A percentile compares a stretch with the other conserved stretches of the same genome.
phyloP scores from a whole-genome alignment of 176 grass and related monocot genomes.

The Zoysia japonica region DNA sequence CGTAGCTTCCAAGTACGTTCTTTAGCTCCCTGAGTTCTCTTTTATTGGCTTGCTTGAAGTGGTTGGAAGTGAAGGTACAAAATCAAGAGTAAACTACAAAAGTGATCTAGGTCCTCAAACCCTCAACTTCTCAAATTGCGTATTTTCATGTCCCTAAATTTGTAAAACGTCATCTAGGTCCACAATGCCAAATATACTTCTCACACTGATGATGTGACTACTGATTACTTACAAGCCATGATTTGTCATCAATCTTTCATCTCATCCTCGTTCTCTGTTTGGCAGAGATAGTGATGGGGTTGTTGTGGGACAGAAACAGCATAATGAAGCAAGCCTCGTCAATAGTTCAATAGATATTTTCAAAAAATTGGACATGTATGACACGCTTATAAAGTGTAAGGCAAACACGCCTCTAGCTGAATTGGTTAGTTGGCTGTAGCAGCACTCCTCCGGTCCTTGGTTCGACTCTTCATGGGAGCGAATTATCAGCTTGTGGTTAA shows the following conservation, averaged over 20 bases:
- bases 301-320: too few relatives aligned
- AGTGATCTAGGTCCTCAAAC: not conserved
- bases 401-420: too few relatives aligned
- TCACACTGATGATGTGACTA: not conserved
- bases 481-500: too few relatives aligned
- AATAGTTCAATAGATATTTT: not conserved
- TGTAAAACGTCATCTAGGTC: not conserved
- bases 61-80: not conserved
- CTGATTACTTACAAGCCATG: not conserved
- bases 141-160: too few relatives aligned
- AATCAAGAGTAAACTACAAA: not conserved
- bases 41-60: not conserved
- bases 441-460: too few relatives aligned
- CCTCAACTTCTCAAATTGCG: not conserved
- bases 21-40: not conserved
- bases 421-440: too few relatives aligned
- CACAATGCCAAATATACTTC: not conserved
- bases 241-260: not conserved
- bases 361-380: not conserved
- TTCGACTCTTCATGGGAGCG: too few relatives aligned
- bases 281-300: too few relatives aligned
- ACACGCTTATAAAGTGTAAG: not conserved
- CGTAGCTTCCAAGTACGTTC: not conserved
- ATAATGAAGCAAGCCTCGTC: not conserved
- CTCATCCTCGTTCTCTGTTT: not conserved